These are phyloP conservation scores for Trifolium dubium DNA, from an alignment of 306 rosid species.

Conservation along the genomic window DNA sequence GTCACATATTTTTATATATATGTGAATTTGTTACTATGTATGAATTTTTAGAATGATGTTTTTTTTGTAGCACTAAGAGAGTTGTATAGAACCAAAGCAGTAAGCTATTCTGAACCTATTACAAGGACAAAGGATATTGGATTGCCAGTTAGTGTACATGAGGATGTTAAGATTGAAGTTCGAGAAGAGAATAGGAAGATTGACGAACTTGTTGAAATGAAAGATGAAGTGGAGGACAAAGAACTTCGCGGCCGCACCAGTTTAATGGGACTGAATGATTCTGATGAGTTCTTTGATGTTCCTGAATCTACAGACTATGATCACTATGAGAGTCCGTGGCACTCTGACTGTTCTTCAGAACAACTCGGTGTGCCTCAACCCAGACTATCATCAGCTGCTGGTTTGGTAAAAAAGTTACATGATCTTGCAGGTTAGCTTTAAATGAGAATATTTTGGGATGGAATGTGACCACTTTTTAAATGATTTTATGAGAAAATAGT, in stretches of 20 bases:
- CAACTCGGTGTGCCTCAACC: conserved; percentile 48
- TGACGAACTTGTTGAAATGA: conserved; percentile 45
- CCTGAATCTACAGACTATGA: conserved; percentile 67
- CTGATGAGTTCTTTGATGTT: conserved; percentile 93
- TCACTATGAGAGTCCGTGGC: conserved; percentile 59
- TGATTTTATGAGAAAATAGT: conserved; percentile 32
- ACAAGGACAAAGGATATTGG: conserved; percentile 49
- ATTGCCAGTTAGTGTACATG: conserved; percentile 45
- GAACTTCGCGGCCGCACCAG: conserved; percentile 52
- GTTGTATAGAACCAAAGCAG: conserved; percentile 60
- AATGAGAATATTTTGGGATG: conserved; percentile 7
- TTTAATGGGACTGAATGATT: conserved; percentile 72
- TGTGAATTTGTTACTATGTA: neutral
- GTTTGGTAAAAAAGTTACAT: conserved; percentile 71
- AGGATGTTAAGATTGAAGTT: conserved; percentile 52
- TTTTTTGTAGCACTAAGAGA: conserved; percentile 73
- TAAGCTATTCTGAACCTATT: conserved; percentile 43
- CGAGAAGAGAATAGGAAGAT: conserved; percentile 24
- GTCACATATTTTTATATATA: neutral
- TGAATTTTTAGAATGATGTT: neutral
- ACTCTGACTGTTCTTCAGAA: conserved; percentile 51
- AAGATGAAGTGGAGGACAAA: conserved; percentile 47
- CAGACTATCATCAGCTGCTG: conserved; percentile 64
- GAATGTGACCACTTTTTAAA: neutral
- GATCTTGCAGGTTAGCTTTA: conserved; percentile 70